Evolutionary conservation across 257 asterid genomes (phyloP), one percentile per base, ranked within the genome.

Genomic region (Dorcoceras hygrometricum): DNA sequence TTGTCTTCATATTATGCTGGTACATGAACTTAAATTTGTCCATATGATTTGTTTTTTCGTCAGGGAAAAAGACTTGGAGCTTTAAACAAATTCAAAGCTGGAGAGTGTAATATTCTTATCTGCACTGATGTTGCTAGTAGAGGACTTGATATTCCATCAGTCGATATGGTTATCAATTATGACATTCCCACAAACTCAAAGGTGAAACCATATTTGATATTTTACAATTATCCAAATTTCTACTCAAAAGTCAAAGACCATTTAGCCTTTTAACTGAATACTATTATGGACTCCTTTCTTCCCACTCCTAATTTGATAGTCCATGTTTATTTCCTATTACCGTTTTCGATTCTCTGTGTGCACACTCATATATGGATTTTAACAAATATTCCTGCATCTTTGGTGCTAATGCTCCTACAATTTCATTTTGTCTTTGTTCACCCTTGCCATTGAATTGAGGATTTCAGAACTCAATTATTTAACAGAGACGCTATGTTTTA

Each of bases 91-190:
- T 93, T 90, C 71, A 88, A 93, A 79, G 85, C 92, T 8, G 95
- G 97, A 70, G 96, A 93, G 64, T 85, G 97, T 68, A 90, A 90
- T 77, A 73, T 93, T 67, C 89, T 92, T 54, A 77, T 88, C 63
- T 90, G 96, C 79, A 93, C 97, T 22, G 99, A 90, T 62, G 99
- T 90, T 72, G 95, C 94, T 57, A 93, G 95, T 80, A 89, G 97
- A 82, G 99, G 99, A 58, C 92, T 93, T 29, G 97, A 93, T 81
- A 90, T 93, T 68, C 96, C 99, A 11, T 74, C 95, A 0, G 99
- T 93, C 5, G 97, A 90, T 68, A 71, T 90, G 88, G 96, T 93
- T 76, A 88, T 93, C 72, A 93, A 93, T 78, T 90, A 86, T 71
- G 99, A 93, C 67, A 81, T 90, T 26, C 99, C 99, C 64, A 53